Conservation (phyloP, 2,329 filamentous ascomycete genomes). For the Fusarium camptoceras region DNA sequence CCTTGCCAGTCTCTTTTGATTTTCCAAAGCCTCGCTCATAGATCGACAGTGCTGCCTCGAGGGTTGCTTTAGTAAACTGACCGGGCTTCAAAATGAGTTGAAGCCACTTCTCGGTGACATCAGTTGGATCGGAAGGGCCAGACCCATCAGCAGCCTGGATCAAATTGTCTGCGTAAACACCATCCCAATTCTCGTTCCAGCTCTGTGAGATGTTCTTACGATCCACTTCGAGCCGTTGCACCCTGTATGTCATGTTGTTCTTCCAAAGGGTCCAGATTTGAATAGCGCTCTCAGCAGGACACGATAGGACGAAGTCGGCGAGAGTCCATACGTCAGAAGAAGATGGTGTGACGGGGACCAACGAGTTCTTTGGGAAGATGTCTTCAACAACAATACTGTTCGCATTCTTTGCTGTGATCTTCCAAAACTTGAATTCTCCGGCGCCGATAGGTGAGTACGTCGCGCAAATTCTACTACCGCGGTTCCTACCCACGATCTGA, state of each 20-base stretch:
- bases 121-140: conserved; percentile 72
- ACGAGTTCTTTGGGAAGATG: conserved; percentile 68
- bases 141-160: conserved; percentile 66
- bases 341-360: conserved; percentile 77
- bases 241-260: conserved; percentile 81
- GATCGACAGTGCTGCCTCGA: conserved; percentile 85
- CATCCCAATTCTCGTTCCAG: conserved; percentile 78
- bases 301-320: conserved; percentile 77
- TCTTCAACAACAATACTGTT: conserved; percentile 76
- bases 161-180: conserved; percentile 71
- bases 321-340: conserved; percentile 83
- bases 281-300: conserved; percentile 64
- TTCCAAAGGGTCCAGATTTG: conserved; percentile 85
- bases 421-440: conserved; percentile 96
- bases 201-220: conserved; percentile 70
- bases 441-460: conserved; percentile 90
- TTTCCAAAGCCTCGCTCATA: conserved; percentile 74
- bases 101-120: conserved; percentile 87
- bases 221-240: conserved; percentile 79
- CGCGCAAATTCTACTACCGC: conserved; percentile 70
- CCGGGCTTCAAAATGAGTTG: conserved; percentile 85
- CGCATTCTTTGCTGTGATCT: conserved; percentile 72
- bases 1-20: conserved; percentile 54
- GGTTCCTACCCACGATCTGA: conserved; percentile 71
- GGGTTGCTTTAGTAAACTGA: conserved; percentile 79